Evolutionary conservation across 2,329 filamentous ascomycete genomes (phyloP).

Genomic region (Lecanicillium sp.): DNA sequence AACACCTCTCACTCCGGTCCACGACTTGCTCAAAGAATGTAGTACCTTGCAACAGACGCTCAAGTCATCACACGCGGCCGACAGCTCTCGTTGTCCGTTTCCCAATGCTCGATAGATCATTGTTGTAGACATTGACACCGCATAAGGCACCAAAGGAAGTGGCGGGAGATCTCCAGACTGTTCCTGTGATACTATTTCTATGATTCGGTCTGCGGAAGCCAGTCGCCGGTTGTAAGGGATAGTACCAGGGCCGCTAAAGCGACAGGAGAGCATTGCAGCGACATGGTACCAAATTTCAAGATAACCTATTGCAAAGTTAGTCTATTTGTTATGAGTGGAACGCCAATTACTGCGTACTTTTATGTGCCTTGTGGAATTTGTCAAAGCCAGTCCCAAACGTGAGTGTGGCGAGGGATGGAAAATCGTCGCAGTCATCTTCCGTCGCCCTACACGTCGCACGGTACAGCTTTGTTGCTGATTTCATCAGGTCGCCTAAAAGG

Average conservation of each 20-base stretch:
- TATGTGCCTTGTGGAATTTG: constrained; percentile 10
- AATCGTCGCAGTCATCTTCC: constrained; percentile 9
- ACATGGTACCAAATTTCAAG: constrained; percentile 15
- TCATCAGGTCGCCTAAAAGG: constrained; percentile 13
- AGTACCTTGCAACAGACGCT: constrained; percentile 10
- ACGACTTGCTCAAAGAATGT: constrained; percentile 6
- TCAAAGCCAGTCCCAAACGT: constrained; percentile 1
- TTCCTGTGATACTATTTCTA: constrained; percentile 8
- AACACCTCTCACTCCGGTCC: constrained; percentile 11
- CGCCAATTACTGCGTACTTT: constrained; percentile 4
- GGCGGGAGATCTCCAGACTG: constrained; percentile 10
- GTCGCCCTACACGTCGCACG: constrained; percentile 11
- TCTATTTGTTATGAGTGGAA: not conserved
- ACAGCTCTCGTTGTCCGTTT: constrained; percentile 8
- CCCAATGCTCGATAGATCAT: constrained; percentile 14
- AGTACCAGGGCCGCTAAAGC: constrained; percentile 13
- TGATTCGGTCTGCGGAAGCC: constrained; percentile 10
- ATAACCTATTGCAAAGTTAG: constrained; percentile 6
- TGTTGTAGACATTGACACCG: constrained; percentile 14
- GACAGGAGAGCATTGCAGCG: constrained; percentile 14
- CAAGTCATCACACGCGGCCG: constrained; percentile 8
- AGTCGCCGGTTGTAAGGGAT: constrained; percentile 11
- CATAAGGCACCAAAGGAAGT: constrained; percentile 13
- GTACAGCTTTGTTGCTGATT: constrained; percentile 12
- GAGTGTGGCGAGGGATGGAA: constrained; percentile 9